phyloP scores from a whole-genome alignment of 768 basidiomycete species.

The Hygrocybe coccinea region DNA sequence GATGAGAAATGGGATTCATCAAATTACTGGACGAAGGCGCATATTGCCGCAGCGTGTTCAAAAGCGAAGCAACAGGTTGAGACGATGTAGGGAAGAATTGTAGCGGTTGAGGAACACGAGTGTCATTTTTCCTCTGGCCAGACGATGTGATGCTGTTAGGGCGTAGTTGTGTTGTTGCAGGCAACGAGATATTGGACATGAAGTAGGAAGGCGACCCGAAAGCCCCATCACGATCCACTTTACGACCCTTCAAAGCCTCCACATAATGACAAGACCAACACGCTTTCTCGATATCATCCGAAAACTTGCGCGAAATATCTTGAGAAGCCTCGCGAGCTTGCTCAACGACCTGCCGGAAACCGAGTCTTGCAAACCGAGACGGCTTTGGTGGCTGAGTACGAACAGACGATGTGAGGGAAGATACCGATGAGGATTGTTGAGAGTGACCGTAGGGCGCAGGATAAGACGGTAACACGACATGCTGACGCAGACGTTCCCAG shows the following conservation, averaged over 20 bases:
- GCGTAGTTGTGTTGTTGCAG: constrained; percentile 20
- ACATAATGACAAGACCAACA: constrained; percentile 50
- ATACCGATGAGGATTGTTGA: background rate
- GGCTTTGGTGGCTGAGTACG: constrained; percentile 43
- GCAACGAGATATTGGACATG: constrained; percentile 31
- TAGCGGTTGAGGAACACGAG: constrained; percentile 42
- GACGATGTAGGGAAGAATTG: constrained; percentile 28
- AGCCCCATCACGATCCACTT: constrained; percentile 23
- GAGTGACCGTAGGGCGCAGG: background rate
- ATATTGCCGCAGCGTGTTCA: constrained; percentile 44
- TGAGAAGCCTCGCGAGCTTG: constrained; percentile 48
- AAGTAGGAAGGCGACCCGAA: constrained; percentile 37
- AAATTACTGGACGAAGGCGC: constrained; percentile 32
- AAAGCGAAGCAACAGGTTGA: constrained; percentile 36
- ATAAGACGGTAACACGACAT: background rate
- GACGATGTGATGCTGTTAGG: constrained; percentile 12
- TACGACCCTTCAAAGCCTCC: constrained; percentile 28
- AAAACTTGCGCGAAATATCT: constrained; percentile 47
- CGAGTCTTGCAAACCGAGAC: constrained; percentile 46
- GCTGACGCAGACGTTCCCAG: background rate
- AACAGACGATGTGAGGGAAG: constrained; percentile 15
- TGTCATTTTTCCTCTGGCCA: constrained; percentile 20
- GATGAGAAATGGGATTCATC: constrained; percentile 27
- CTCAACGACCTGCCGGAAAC: constrained; percentile 63
- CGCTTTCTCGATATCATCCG: constrained; percentile 52